A percentile compares a stretch with the other conserved stretches of the same genome.
Evolutionary conservation across 495 filamentous ascomycete species (phyloP).

Genomic region (Peziza echinospora): DNA sequence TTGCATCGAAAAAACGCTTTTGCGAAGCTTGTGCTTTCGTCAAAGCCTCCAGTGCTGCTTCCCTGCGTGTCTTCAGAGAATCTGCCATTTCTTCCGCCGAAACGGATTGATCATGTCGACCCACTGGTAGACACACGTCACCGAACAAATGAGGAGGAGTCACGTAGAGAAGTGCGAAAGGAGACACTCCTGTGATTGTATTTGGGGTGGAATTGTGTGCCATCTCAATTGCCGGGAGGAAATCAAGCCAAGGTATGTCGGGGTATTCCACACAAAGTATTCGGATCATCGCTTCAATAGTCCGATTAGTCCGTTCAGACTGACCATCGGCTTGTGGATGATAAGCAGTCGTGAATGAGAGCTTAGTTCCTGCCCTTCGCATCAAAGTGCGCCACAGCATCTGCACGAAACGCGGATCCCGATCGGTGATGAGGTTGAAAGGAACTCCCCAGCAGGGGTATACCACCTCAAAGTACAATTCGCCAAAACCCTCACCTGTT

Average conservation of each 20-base stretch:
- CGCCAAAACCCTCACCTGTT: not conserved
- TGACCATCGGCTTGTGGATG: not conserved
- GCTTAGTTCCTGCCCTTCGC: not conserved
- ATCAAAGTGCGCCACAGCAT: conserved; percentile 2
- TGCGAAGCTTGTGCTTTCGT: not conserved
- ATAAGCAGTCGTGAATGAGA: not conserved
- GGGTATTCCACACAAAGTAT: not conserved
- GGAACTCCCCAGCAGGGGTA: not conserved
- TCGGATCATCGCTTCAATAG: not conserved
- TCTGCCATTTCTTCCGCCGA: not conserved
- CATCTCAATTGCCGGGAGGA: not conserved
- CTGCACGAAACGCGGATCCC: conserved; percentile 1
- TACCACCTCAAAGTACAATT: not conserved
- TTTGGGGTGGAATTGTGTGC: not conserved
- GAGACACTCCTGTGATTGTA: not conserved
- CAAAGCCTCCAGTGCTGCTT: not conserved
- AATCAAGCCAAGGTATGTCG: not conserved
- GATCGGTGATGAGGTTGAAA: conserved; percentile 2
- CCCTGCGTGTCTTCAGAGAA: not conserved
- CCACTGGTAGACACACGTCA: not conserved
- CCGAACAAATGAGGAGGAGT: not conserved
- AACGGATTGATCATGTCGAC: not conserved
- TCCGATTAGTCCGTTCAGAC: not conserved
- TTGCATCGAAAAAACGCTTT: not conserved
- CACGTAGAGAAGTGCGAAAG: not conserved